phyloP scores from a whole-genome alignment of 2,329 filamentous ascomycete species.

The Nemania abortiva region DNA sequence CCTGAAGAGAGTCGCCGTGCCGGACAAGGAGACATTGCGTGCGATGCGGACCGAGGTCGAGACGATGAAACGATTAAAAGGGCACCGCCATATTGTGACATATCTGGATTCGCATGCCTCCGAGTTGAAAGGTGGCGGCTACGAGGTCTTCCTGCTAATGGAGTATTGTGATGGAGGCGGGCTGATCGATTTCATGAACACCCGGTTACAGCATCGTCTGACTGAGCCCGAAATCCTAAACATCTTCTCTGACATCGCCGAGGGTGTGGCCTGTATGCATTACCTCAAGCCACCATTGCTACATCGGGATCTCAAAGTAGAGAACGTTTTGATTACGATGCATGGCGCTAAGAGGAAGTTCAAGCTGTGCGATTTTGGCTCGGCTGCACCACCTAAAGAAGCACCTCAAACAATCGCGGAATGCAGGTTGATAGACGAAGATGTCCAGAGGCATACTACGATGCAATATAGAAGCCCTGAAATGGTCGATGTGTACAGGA shows the following conservation, averaged over 20 bases:
- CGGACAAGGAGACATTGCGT: slow-evolving; percentile 92
- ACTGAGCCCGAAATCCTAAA: slow-evolving; percentile 97
- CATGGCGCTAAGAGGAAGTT: slow-evolving; percentile 77
- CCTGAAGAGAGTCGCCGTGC: slow-evolving; percentile 93
- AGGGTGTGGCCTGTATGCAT: slow-evolving; percentile 98
- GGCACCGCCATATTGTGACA: slow-evolving; percentile 94
- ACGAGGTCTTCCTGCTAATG: slow-evolving; percentile 98
- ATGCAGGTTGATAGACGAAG: slow-evolving; percentile 93
- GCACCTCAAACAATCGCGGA: slow-evolving; percentile 89
- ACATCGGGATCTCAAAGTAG: slow-evolving; percentile 95
- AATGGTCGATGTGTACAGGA: slow-evolving; percentile 98
- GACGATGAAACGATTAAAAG: slow-evolving; percentile 99
- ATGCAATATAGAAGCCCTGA: slow-evolving; percentile 97
- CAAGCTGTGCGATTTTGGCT: slow-evolving; percentile 99
- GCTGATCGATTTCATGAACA: slow-evolving; percentile 99
- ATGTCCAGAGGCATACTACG: slow-evolving; percentile 96
- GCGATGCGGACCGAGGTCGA: slow-evolving; percentile 99
- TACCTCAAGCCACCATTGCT: slow-evolving; percentile 94
- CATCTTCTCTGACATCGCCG: slow-evolving; percentile 95
- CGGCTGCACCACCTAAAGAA: slow-evolving; percentile 83
- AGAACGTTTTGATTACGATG: slow-evolving; percentile 91
- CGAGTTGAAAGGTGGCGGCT: slow-evolving; percentile 90
- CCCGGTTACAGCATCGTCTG: slow-evolving; percentile 91
- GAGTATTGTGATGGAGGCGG: slow-evolving; percentile 96
- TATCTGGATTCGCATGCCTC: slow-evolving; percentile 99